phyloP scores from a whole-genome alignment of 306 rosid species.

The Pyrus pyrifolia region DNA sequence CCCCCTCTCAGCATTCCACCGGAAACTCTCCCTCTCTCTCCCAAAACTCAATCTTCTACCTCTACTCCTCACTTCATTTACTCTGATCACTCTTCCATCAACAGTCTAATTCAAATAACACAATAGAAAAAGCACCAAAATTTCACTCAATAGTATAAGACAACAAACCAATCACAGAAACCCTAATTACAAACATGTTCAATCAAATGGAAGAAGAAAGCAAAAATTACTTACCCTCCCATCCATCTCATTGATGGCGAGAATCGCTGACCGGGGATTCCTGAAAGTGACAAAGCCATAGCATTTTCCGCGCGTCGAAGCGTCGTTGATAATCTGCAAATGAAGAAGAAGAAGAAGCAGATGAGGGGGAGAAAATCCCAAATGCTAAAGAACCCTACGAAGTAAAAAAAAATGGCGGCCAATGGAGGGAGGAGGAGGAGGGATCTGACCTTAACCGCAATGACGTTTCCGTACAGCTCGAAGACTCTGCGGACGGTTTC shows the following conservation, averaged over 20 bases:
- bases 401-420: not conserved
- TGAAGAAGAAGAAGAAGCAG: not conserved
- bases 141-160: slow-evolving; percentile 14
- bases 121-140: slow-evolving; percentile 9
- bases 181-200: not conserved
- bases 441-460: slow-evolving; percentile 67
- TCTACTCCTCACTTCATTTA: slow-evolving; percentile 71
- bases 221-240: slow-evolving; percentile 57
- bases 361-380: not conserved
- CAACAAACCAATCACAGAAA: slow-evolving; percentile 8
- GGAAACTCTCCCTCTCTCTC: slow-evolving; percentile 56
- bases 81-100: slow-evolving; percentile 72
- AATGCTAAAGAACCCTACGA: slow-evolving; percentile 1
- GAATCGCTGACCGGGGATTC: slow-evolving; percentile 76
- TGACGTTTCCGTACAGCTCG: slow-evolving; percentile 69
- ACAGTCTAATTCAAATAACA: slow-evolving; percentile 45
- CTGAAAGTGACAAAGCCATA: slow-evolving; percentile 87
- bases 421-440: not conserved
- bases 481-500: slow-evolving; percentile 58
- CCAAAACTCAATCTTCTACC: slow-evolving; percentile 61
- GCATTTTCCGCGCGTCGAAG: slow-evolving; percentile 70
- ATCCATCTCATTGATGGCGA: slow-evolving; percentile 86
- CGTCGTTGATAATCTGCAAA: slow-evolving; percentile 79
- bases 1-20: slow-evolving; percentile 42
- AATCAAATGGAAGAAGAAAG: not conserved